Base-by-base conservation (phyloP, 2,329 filamentous ascomycete species). In the Arthrobotrys megalospora region DNA sequence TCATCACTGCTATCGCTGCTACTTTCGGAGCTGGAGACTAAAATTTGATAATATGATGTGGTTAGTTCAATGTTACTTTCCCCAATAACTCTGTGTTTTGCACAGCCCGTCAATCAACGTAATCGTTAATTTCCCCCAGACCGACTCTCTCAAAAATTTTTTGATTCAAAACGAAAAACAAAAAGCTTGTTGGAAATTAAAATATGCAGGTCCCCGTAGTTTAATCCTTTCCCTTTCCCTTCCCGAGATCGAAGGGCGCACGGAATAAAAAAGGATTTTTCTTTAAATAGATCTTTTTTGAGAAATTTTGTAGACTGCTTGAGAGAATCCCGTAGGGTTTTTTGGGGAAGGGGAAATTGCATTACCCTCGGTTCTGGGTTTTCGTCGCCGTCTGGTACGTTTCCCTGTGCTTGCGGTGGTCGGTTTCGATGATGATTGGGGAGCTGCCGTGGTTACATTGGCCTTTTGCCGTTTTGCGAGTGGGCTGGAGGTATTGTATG, bases 291-390 rank as follows among this genome's bases (percentile, higher is more conserved):
- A 41, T 24, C 4, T 24, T 21, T 19, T 28, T 2, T 28, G 24
- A 28, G 24, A 28, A 28, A 28, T 28, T 28, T 28, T 2, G 24
- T 28, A 28, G 24, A 28, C 24, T n/a, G n/a, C 24, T 28, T 5
- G 24, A n/a, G 24, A 28, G 5, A 28, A 28, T 28, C 24, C 24
- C n/a, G n/a, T n/a, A n/a, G n/a, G n/a, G n/a, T n/a, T n/a, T n/a
- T 28, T 28, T 28, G 38, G 43, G 43, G 53, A 32, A 14, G 32
- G 32, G 34, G 38, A 47, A 43, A 60, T 43, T 60, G 24, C 28
- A 16, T 79, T 79, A 82, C 81, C 80, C 70, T 82, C 80, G 36
- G 80, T 81, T 60, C 81, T 78, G 19, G 80, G 60, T 67, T 81
- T 82, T 53, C 76, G 70, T 62, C 55, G 36, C 55, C 80, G 76